Conservation (phyloP, 2,329 filamentous ascomycete species). For the Fusarium tupiense region DNA sequence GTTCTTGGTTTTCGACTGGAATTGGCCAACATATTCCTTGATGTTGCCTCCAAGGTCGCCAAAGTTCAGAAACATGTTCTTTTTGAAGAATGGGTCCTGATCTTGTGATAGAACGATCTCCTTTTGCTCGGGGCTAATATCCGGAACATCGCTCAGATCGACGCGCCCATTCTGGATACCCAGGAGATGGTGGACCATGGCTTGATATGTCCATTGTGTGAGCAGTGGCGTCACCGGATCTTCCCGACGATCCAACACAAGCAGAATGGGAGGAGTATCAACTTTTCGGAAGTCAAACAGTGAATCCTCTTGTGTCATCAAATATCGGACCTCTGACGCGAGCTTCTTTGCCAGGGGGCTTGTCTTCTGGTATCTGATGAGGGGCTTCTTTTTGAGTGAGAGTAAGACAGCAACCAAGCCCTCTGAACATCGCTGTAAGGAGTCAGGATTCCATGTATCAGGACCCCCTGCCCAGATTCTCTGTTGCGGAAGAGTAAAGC, state of each 20-base stretch:
- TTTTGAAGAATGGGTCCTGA: slow-evolving; percentile 98
- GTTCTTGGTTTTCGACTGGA: slow-evolving; percentile 96
- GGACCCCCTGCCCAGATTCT: slow-evolving; percentile 83
- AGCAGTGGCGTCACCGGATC: slow-evolving; percentile 94
- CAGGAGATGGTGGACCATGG: slow-evolving; percentile 98
- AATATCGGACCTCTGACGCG: slow-evolving; percentile 89
- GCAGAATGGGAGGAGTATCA: slow-evolving; percentile 91
- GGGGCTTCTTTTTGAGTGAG: slow-evolving; percentile 93
- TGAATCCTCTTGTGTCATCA: slow-evolving; percentile 94
- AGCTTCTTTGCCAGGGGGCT: slow-evolving; percentile 92
- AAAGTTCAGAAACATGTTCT: slow-evolving; percentile 99
- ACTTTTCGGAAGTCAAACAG: slow-evolving; percentile 95
- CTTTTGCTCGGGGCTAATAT: slow-evolving; percentile 85
- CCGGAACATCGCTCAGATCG: slow-evolving; percentile 83
- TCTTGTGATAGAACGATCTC: slow-evolving; percentile 97
- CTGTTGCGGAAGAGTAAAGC: slow-evolving; percentile 75
- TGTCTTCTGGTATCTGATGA: slow-evolving; percentile 93
- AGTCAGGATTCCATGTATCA: slow-evolving; percentile 91
- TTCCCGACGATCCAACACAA: slow-evolving; percentile 90
- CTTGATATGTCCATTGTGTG: slow-evolving; percentile 99
- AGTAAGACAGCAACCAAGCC: slow-evolving; percentile 85
- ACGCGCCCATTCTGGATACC: slow-evolving; percentile 97
- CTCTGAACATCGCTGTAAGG: slow-evolving; percentile 86
- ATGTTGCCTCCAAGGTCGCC: slow-evolving; percentile 95
- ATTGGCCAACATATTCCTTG: slow-evolving; percentile 98